phyloP scores from a whole-genome alignment of 345 rosid genomes.

The Gynandropsis gynandra region DNA sequence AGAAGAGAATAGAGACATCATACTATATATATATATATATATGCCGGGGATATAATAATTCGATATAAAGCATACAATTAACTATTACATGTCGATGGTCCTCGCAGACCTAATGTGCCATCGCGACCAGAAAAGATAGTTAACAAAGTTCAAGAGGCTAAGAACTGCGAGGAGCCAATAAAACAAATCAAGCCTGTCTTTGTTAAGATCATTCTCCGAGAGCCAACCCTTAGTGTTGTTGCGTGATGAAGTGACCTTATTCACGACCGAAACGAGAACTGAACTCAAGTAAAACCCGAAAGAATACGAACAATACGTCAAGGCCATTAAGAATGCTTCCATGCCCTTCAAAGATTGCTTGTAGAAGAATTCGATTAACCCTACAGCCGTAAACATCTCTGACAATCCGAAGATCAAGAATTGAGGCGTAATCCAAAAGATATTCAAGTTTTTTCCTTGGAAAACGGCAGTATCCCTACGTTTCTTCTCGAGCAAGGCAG shows the following conservation, averaged over 20 bases:
- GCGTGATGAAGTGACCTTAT: slow-evolving; percentile 49
- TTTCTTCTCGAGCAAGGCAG: slow-evolving; percentile 77
- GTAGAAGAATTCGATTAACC: slow-evolving; percentile 92
- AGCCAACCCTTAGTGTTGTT: slow-evolving; percentile 58
- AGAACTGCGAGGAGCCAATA: slow-evolving; percentile 85
- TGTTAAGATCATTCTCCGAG: slow-evolving; percentile 65
- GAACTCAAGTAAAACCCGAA: slow-evolving; percentile 93
- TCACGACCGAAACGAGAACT: slow-evolving; percentile 67
- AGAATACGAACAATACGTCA: slow-evolving; percentile 89
- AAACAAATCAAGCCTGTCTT: slow-evolving; percentile 88
- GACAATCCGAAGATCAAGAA: slow-evolving; percentile 85
- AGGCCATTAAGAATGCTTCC: slow-evolving; percentile 76
- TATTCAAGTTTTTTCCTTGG: slow-evolving; percentile 40
- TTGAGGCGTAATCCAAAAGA: slow-evolving; percentile 93
- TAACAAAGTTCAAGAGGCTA: slow-evolving; percentile 73
- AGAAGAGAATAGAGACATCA: no score
- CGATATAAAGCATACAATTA: slow-evolving; percentile 6
- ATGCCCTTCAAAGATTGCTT: slow-evolving; percentile 76
- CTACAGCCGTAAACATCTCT: slow-evolving; percentile 95
- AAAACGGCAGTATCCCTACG: slow-evolving; percentile 51
- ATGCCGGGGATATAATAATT: no score
- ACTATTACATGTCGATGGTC: slow-evolving; percentile 26
- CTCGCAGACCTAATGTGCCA: slow-evolving; percentile 43
- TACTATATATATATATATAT: background rate
- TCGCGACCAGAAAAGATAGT: slow-evolving; percentile 73